Evolutionary conservation across 768 basidiomycete species (phyloP).

Genomic region (Favolaschia claudopus): DNA sequence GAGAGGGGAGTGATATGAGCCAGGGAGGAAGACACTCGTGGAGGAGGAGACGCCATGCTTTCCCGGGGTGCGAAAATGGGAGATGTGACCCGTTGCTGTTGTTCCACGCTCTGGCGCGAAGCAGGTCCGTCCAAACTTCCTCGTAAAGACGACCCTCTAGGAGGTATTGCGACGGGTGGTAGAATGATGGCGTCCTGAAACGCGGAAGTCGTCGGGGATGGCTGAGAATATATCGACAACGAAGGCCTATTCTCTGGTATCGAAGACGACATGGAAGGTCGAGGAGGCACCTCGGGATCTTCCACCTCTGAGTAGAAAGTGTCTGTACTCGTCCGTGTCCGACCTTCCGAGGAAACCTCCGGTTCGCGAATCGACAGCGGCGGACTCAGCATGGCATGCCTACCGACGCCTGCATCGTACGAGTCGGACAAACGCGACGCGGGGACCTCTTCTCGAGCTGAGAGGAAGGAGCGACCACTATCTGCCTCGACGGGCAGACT

Average conservation of each 20-base stretch:
- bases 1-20: slow-evolving; percentile 58
- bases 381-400: slow-evolving; percentile 23
- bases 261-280: slow-evolving; percentile 61
- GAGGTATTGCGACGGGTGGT: slow-evolving; percentile 32
- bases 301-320: slow-evolving; percentile 49
- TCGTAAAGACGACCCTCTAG: slow-evolving; percentile 21
- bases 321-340: slow-evolving; percentile 33
- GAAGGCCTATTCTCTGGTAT: slow-evolving; percentile 57
- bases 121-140: slow-evolving; percentile 19
- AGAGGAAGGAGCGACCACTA: not conserved
- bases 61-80: slow-evolving; percentile 41
- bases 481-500: slow-evolving; percentile 45
- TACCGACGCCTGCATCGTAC: slow-evolving; percentile 21
- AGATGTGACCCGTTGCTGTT: slow-evolving; percentile 23
- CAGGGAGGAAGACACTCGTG: slow-evolving; percentile 67
- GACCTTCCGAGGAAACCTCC: slow-evolving; percentile 32
- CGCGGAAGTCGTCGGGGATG: slow-evolving; percentile 82
- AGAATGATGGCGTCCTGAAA: slow-evolving; percentile 68
- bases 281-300: slow-evolving; percentile 42
- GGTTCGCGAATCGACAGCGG: slow-evolving; percentile 24
- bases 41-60: slow-evolving; percentile 64
- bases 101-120: slow-evolving; percentile 14
- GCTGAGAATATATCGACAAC: slow-evolving; percentile 71
- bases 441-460: slow-evolving; percentile 12
- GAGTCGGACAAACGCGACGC: slow-evolving; percentile 24